Base-by-base conservation (phyloP, 345 rosid species). In the Raphanus sativus region DNA sequence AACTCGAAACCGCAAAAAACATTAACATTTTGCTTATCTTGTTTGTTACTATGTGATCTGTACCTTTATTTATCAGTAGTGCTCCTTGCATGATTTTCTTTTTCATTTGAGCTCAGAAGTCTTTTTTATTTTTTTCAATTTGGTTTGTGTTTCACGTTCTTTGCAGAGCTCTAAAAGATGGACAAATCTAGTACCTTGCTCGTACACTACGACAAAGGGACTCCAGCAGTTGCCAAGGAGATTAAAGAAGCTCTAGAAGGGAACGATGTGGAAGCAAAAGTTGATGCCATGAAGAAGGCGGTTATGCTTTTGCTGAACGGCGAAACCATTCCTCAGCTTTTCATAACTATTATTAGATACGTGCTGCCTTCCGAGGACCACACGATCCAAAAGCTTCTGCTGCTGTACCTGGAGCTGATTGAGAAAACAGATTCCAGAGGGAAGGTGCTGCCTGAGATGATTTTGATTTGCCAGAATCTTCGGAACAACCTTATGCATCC, bases 181-280 rank as follows among this genome's bases (percentile, higher is more conserved):
- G 96, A 92, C 89, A 92, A 89, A 70, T 90, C 96, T 3, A 83
- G 92, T 82, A 83, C 89, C 42, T 68, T 92, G 81, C 91, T 90
- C 1, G 86, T 92, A 73, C 94, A 92, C 71, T 92, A 90, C 75
- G 97, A 92, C 86, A 90, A 92, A 84, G 96, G 92, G 42, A 82
- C 92, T 62, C 88, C 92, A 15, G 90, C 97, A 67, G 74, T 92
- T 50, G 96, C 97, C 2, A 90, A 87, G 59, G 96, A 90, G 90
- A 92, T 92, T 79, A 92, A 90, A 83, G 94, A 92, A 75, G 94
- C 96, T 38, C 94, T 92, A 0, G 96, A 92, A 80, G 96, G 94
- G 33, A 89, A 80, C 78, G 98, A 92, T 61, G 90, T 83, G 26
- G 65, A 78, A 13, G 84, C 86, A 5, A 92, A 92, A 86, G 72